phyloP scores from a whole-genome alignment of 129 eudicot species.

The Logfia minima region DNA sequence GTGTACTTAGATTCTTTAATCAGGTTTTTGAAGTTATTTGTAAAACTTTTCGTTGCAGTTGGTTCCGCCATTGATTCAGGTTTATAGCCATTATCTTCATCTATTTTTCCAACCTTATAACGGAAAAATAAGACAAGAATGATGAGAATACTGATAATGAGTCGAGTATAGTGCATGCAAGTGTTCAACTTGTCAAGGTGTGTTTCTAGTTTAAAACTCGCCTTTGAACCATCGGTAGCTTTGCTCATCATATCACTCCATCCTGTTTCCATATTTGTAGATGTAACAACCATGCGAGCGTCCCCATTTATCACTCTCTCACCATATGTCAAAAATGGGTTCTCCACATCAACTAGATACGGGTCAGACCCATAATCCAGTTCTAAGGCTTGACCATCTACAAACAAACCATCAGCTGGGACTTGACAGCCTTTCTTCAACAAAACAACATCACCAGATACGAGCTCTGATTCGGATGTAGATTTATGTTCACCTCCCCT shows the following conservation, averaged over 20 bases:
- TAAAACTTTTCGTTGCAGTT: background rate
- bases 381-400: conserved; percentile 42
- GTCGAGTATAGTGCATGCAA: conserved; percentile 22
- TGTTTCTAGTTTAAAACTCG: conserved; percentile 27
- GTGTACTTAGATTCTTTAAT: conserved; percentile 26
- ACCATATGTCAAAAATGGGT: conserved; percentile 47
- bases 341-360: conserved; percentile 10
- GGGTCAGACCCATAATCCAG: conserved; percentile 26
- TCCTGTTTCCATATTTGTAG: conserved; percentile 20
- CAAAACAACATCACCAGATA: conserved; percentile 38
- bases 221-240: background rate
- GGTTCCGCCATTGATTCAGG: conserved; percentile 33
- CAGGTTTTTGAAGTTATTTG: conserved; percentile 15
- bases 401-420: conserved; percentile 45
- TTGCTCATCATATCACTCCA: conserved; percentile 43
- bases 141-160: conserved; percentile 36
- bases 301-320: conserved; percentile 37
- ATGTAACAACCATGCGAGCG: conserved; percentile 41
- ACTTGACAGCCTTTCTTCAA: conserved; percentile 34
- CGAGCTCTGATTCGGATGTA: conserved; percentile 22
- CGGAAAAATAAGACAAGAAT: conserved; percentile 26
- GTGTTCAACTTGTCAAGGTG: conserved; percentile 35
- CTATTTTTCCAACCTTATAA: conserved; percentile 11
- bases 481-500: conserved; percentile 22
- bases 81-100: conserved; percentile 25